Evolutionary conservation across 139 green algal genomes (phyloP), one percentile per base, ranked within the genome.

Genomic region (Coelastrella sp.): DNA sequence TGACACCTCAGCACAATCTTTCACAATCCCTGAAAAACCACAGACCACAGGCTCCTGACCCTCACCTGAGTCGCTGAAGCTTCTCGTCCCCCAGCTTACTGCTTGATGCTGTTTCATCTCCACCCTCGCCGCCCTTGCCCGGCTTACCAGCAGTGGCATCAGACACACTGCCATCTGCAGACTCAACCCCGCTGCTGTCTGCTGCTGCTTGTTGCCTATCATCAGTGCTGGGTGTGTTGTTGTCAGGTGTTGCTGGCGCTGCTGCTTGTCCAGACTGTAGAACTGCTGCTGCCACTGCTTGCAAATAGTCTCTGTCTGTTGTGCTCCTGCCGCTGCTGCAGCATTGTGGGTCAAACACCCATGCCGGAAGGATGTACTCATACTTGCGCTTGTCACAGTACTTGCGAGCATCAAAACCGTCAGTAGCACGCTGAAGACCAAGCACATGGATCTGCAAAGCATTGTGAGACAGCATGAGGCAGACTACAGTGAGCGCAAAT

Each of bases 301-400:
- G n/a, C 75, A 75, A 17, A 59, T 72, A 32, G 53, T 64, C 53
- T 32, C 69, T 34, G 41, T 40, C 59, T 6, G 13, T 43, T 81
- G 41, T 8, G 32, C 72, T 66, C 19, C 34, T 51, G 50, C 67
- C 48, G 23, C n/a, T 45, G 66, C 64, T 51, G 62, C 62, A 38
- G 62, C 13, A 19, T 7, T 74, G 34, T 1, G 92, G 87, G 90
- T 98, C 92, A 83, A 98, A 96, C 8, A 90, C 91, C 84, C 91
- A 98, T 25, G 87, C 91, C 3, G 96, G 96, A 21, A 99, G 76
- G 6, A 98, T 87, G 90, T 99, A 99, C 88, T 99, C 96, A 79
- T 99, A 99, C 48, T 89, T 85, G 32, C 96, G 89, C 41, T 88
- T 90, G 88, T 96, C 91, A 85, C 95, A 98, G 30, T 85, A 88